These are phyloP conservation scores for Yarrowia osloensis DNA, from an alignment of 805 yeast genomes.

Conservation along the genomic window DNA sequence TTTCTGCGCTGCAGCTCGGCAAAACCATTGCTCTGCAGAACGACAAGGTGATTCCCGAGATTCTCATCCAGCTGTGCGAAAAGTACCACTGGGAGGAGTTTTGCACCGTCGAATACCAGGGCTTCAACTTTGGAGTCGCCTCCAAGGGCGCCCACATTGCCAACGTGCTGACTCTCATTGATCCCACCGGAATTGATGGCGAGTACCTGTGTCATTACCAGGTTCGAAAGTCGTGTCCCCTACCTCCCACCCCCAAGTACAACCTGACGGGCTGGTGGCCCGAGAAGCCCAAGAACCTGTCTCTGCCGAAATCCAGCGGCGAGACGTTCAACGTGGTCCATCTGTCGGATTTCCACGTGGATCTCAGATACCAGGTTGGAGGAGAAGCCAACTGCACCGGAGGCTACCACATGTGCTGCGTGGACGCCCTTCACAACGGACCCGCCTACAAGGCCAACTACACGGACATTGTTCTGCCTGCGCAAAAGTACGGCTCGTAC, in stretches of 20 bases:
- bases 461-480: conserved; percentile 49
- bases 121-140: conserved; percentile 20
- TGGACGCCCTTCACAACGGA: conserved; percentile 37
- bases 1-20: conserved; percentile 10
- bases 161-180: conserved; percentile 53
- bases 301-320: conserved; percentile 43
- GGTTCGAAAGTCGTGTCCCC: conserved; percentile 8
- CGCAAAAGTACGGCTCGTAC: conserved; percentile 63
- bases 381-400: conserved; percentile 46
- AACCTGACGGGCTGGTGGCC: conserved; percentile 35
- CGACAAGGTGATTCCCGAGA: conserved; percentile 19
- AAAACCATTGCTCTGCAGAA: conserved; percentile 20
- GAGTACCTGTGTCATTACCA: conserved; percentile 56
- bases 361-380: conserved; percentile 51
- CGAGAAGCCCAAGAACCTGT: conserved; percentile 52
- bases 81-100: conserved; percentile 24
- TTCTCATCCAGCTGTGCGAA: conserved; percentile 10
- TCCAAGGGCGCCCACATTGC: conserved; percentile 44
- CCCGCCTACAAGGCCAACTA: conserved; percentile 18
- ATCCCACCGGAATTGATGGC: conserved; percentile 57
- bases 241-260: conserved; percentile 21
- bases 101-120: conserved; percentile 15
- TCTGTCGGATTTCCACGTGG: conserved; percentile 67
- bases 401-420: conserved; percentile 62
- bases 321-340: conserved; percentile 63